These are phyloP conservation scores for Paratinospora sagittata DNA, from an alignment of 164 flowering plant genomes.

Conservation along the genomic window DNA sequence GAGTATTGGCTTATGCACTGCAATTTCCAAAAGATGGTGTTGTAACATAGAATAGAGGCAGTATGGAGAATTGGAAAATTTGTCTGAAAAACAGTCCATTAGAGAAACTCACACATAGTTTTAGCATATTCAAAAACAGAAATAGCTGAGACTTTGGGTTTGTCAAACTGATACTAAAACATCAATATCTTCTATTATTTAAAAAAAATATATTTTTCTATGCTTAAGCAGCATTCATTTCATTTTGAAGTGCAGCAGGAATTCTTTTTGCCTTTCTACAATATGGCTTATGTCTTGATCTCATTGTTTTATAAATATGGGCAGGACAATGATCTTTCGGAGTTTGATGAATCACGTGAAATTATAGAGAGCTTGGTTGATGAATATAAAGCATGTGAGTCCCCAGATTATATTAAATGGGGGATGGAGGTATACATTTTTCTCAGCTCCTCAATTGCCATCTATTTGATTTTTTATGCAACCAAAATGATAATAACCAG, in stretches of 20 bases:
- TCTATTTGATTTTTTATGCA: not conserved
- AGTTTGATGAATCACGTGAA: slow-evolving; percentile 96
- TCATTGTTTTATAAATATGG: not conserved
- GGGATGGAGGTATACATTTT: slow-evolving; percentile 83
- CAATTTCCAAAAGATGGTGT: too few relatives aligned
- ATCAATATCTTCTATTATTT: too few relatives aligned
- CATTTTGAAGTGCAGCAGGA: not conserved
- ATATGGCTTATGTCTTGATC: not conserved
- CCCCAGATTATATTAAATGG: slow-evolving; percentile 99
- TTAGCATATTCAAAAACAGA: too few relatives aligned
- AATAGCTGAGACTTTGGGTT: too few relatives aligned
- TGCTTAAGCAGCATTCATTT: too few relatives aligned
- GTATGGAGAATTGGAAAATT: too few relatives aligned
- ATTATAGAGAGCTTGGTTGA: slow-evolving; percentile 93
- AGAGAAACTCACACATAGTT: too few relatives aligned
- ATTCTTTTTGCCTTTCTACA: not conserved
- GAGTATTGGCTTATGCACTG: too few relatives aligned
- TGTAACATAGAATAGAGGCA: too few relatives aligned
- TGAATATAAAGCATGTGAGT: slow-evolving; percentile 98
- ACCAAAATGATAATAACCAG: not conserved
- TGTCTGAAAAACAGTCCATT: too few relatives aligned
- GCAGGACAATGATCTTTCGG: slow-evolving; percentile 98
- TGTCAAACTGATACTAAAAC: too few relatives aligned
- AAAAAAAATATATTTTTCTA: too few relatives aligned
- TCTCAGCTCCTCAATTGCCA: slow-evolving; percentile 5